Base-by-base conservation (phyloP, 805 yeast species). In the Spencermartinsiella europaea region DNA sequence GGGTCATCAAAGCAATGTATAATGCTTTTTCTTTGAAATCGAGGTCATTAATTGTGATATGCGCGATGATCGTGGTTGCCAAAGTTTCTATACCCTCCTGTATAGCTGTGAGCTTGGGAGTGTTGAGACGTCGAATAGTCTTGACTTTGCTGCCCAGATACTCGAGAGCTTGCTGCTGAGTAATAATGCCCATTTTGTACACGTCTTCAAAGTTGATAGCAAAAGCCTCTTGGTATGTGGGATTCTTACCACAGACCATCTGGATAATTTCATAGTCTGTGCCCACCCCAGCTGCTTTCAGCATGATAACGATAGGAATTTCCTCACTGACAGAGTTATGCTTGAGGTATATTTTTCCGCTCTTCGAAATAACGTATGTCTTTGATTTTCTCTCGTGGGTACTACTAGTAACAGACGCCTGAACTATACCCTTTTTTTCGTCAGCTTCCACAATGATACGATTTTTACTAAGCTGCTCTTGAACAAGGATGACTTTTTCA, bases 401-500 rank as follows among this genome's bases (percentile, higher is more conserved):
- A 2, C 97, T 89, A 3, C 97, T 88, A 0, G 99, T 93, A 15
- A 93, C 99, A 0, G 96, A 87, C 1, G 99, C 97, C 68, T 93
- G 99, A 17, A 90, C 96, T 19, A 93, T 82, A 3, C 81, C 83
- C 66, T 95, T 93, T 68, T 89, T 87, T 53, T 86, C 95, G 64
- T 93, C 99, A 1, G 96, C 93, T 67, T 93, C 99, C 12, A 93
- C 99, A 60, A 93, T 89, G 62, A 93, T 93, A 76, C 99, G 86
- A 68, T 93, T 93, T 69, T 93, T 93, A 42, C 95, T 83, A 64
- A 93, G 74, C 73, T 93, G 99, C 67, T 93, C 99, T 67, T 93
- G 99, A 37, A 93, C 95, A 56, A 93, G 75, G 53, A 93, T 93
- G 38, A 93, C 99, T 65, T 93, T 93, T 60, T 93, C 99, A 0